A percentile compares a stretch with the other conserved stretches of the same genome.
phyloP scores from a whole-genome alignment of 78 protist species.

The Tieghemostelium lacteum region DNA sequence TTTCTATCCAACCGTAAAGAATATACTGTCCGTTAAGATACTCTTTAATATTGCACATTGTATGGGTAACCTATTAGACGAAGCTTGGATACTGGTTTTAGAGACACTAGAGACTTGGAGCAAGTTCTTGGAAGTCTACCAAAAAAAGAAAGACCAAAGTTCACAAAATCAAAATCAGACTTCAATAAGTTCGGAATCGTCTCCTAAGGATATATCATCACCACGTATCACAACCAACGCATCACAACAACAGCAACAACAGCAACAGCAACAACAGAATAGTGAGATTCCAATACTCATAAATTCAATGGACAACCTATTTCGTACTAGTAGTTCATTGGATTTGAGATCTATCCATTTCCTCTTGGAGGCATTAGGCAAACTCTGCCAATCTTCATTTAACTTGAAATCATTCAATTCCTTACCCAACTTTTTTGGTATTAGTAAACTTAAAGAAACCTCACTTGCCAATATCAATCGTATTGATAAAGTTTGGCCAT shows the following conservation, averaged over 20 bases:
- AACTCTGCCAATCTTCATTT: constrained; percentile 28
- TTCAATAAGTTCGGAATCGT: background rate
- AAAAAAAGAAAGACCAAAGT: constrained; percentile 18
- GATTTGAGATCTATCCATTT: constrained; percentile 47
- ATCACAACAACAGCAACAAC: no score
- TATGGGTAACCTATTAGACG: constrained; percentile 77
- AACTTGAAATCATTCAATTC: constrained; percentile 49
- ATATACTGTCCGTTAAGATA: constrained; percentile 68
- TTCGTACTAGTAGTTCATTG: constrained; percentile 24
- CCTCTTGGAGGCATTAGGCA: constrained; percentile 52
- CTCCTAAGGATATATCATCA: constrained; percentile 7
- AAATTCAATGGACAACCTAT: constrained; percentile 55
- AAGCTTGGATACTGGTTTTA: constrained; percentile 78
- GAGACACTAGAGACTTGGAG: constrained; percentile 79
- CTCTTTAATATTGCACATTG: constrained; percentile 85
- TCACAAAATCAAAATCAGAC: background rate
- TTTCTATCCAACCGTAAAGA: constrained; percentile 54
- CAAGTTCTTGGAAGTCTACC: constrained; percentile 16
- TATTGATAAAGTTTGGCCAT: constrained; percentile 66
- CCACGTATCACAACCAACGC: no score
- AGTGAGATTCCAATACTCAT: constrained; percentile 54
- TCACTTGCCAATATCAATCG: constrained; percentile 50
- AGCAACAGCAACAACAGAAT: background rate
- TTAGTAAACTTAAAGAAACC: constrained; percentile 50
- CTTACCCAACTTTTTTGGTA: constrained; percentile 48